Evolutionary conservation across 306 rosid genomes (phyloP).

Genomic region (Quercus parvula): DNA sequence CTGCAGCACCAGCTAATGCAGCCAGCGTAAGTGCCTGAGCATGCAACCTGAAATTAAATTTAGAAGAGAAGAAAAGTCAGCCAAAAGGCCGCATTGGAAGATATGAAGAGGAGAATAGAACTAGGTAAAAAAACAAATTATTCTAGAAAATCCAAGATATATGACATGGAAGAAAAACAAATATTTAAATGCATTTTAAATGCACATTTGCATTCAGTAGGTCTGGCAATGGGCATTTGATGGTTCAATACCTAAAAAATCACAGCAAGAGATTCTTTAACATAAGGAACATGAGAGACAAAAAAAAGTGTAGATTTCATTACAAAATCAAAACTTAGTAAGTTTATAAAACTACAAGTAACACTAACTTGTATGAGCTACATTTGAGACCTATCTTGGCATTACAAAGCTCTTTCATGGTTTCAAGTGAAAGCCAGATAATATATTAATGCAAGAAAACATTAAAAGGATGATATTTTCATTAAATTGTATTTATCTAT

Average conservation of each 20-base stretch:
- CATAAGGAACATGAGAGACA: no score
- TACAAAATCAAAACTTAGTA: no score
- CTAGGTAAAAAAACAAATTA: not conserved
- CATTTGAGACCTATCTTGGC: no score
- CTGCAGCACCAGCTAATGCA: slow-evolving; percentile 85
- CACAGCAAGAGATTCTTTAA: not conserved
- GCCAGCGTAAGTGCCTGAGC: slow-evolving; percentile 95
- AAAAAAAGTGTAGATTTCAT: no score
- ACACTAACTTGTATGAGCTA: no score
- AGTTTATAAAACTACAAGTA: no score
- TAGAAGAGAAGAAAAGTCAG: slow-evolving; percentile 1
- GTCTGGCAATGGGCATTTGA: not conserved
- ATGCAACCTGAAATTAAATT: slow-evolving; percentile 59
- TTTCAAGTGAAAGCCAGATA: no score
- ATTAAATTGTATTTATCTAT: no score
- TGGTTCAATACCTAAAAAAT: not conserved
- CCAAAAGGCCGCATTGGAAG: not conserved
- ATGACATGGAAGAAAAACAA: not conserved
- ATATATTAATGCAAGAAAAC: no score
- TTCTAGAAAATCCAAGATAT: not conserved
- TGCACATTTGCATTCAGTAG: not conserved
- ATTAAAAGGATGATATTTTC: no score
- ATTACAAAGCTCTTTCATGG: no score
- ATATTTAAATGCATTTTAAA: not conserved
- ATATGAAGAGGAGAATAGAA: not conserved